These are phyloP conservation scores for Aureobasidium sp. DNA, from an alignment of 2,329 filamentous ascomycete species.

Conservation along the genomic window DNA sequence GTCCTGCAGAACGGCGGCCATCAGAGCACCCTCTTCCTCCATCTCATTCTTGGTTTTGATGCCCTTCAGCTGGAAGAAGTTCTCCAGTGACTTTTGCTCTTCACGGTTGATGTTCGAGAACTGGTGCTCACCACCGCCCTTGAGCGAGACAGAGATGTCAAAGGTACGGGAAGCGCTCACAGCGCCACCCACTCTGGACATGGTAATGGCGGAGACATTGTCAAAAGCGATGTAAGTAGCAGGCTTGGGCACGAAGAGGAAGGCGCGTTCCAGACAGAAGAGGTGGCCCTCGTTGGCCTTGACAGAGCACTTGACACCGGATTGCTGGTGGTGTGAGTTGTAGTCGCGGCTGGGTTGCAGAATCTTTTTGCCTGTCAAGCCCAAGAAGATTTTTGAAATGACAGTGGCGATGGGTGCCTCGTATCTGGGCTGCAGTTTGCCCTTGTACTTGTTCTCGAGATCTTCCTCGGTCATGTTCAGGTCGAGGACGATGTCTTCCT, in stretches of 20 bases:
- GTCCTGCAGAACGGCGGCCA: conserved; percentile 75
- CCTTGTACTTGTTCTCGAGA: conserved; percentile 77
- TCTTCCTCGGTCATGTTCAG: conserved; percentile 91
- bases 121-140: conserved; percentile 82
- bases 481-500: conserved; percentile 94
- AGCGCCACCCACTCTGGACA: conserved; percentile 89
- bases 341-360: conserved; percentile 92
- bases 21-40: conserved; percentile 67
- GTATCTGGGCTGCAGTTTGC: conserved; percentile 80
- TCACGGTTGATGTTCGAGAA: conserved; percentile 99
- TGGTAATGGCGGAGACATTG: conserved; percentile 81
- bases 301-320: conserved; percentile 98
- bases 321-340: conserved; percentile 82
- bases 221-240: conserved; percentile 96
- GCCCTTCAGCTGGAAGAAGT: conserved; percentile 93
- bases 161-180: conserved; percentile 92
- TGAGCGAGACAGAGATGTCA: conserved; percentile 89
- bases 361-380: conserved; percentile 89
- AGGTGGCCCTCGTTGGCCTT: conserved; percentile 97
- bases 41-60: conserved; percentile 98
- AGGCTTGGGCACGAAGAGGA: conserved; percentile 98
- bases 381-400: conserved; percentile 90
- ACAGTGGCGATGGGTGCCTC: conserved; percentile 90
- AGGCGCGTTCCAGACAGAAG: conserved; percentile 94
- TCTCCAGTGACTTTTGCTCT: conserved; percentile 91